Evolutionary conservation across 768 basidiomycete genomes (phyloP), one percentile per base, ranked within the genome.

Genomic region (Obba rivulosa): DNA sequence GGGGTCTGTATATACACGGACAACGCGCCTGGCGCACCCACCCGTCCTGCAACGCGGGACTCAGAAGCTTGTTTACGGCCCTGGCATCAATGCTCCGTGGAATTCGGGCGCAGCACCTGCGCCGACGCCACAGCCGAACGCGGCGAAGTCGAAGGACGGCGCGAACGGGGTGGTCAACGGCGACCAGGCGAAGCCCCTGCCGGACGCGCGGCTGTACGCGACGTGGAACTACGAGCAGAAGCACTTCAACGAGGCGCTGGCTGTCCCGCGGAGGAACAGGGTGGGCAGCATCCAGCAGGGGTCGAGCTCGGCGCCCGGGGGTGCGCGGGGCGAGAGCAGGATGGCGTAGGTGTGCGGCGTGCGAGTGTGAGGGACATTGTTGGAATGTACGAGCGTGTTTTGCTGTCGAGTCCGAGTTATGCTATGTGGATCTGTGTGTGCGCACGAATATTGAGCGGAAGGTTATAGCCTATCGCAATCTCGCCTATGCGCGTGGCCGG

Each of bases 11-110:
- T 87, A 34, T 62, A 78, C 40, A 9, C 78, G 87, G 17, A 79
- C 81, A 10, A 80, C 76, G 8, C 78, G 81, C 3, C 70, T 91
- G 14, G 64, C 71, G 0, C 85, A 87, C 56, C 87, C 87, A 3
- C 76, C 81, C 0, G 73, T 80, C 1, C 72, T 89, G 31, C 69
- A 75, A 41, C 77, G 83, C 14, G 79, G 62, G 21, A 45, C 52
- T 3, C 58, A 73, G 43, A 74, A 66, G 49, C 63, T 75, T 1
- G 55, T 60, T 28, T 76, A 76, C 37, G 75, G 75, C 2, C 49
- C 64, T 0, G 67, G 71, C 4, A 49, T 69, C 16, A 62, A 61
- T 9, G 75, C 74, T 14, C 69, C 75, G 0, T 77, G 74, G 74
- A 76, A 76, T 43, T 65, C 73, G 7, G 69, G 55, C 41, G 54